Conservation (phyloP, 345 rosid genomes). For the Pistacia atlantica region DNA sequence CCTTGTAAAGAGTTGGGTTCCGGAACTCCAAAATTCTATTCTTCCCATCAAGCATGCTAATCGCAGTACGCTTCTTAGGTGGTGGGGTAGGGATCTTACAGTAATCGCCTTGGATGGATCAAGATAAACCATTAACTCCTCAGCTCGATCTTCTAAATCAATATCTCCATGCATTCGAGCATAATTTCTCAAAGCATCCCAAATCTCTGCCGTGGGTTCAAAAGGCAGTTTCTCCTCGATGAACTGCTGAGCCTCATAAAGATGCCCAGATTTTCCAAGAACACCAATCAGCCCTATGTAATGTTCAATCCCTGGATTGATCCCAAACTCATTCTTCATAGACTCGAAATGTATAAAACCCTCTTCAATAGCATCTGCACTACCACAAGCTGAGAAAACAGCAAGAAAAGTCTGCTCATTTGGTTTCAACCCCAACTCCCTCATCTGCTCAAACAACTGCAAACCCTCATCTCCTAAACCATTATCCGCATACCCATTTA, state of each 20-base stretch:
- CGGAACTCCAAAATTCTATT: conserved; percentile 60
- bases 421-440: conserved; percentile 47
- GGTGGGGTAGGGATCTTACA: conserved; percentile 57
- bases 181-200: conserved; percentile 61
- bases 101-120: conserved; percentile 56
- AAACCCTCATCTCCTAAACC: conserved; percentile 75
- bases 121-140: conserved; percentile 58
- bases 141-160: conserved; percentile 65
- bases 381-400: conserved; percentile 65
- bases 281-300: conserved; percentile 62
- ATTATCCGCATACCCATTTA: conserved; percentile 58
- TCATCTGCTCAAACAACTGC: conserved; percentile 73
- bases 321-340: conserved; percentile 54
- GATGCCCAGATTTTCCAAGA: conserved; percentile 69
- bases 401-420: conserved; percentile 56
- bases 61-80: conserved; percentile 50
- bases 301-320: conserved; percentile 49
- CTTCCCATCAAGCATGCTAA: conserved; percentile 70
- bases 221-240: conserved; percentile 55
- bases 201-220: conserved; percentile 55
- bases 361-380: conserved; percentile 67
- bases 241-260: conserved; percentile 58
- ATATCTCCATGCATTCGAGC: conserved; percentile 65
- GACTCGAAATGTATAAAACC: conserved; percentile 69
- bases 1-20: conserved; percentile 62